phyloP scores from a whole-genome alignment of 2,329 filamentous ascomycete species.

The Aspergillus nomiae region DNA sequence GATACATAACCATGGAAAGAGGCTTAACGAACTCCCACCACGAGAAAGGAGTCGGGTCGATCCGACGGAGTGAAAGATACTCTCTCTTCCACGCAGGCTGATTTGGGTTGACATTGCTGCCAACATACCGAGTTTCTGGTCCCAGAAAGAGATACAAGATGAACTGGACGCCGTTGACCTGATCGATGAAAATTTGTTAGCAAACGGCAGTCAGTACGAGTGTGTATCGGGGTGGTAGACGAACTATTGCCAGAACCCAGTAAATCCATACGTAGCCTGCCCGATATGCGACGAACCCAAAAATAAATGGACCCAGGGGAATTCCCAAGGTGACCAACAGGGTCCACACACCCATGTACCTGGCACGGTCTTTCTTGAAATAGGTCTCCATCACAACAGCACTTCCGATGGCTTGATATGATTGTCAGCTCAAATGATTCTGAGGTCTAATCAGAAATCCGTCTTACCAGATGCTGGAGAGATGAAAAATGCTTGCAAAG shows the following conservation, averaged over 20 bases:
- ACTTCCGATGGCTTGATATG: slow-evolving; percentile 52
- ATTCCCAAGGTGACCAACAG: slow-evolving; percentile 54
- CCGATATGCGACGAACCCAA: slow-evolving; percentile 51
- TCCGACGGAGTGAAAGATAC: slow-evolving; percentile 51
- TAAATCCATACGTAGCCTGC: slow-evolving; percentile 63
- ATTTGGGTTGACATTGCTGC: slow-evolving; percentile 27
- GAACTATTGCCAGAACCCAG: slow-evolving; percentile 59
- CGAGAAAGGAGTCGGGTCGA: slow-evolving; percentile 55
- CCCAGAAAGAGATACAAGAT: slow-evolving; percentile 58
- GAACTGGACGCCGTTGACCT: slow-evolving; percentile 60
- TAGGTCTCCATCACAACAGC: slow-evolving; percentile 61
- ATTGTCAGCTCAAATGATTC: slow-evolving; percentile 1
- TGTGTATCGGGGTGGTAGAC: slow-evolving; percentile 18
- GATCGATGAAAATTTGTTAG: slow-evolving; percentile 9
- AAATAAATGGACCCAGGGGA: slow-evolving; percentile 43
- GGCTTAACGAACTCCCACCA: slow-evolving; percentile 56
- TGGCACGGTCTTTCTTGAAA: slow-evolving; percentile 57
- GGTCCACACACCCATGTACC: slow-evolving; percentile 62
- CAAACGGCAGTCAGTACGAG: slow-evolving; percentile 6
- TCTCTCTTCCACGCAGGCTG: slow-evolving; percentile 45
- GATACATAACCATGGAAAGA: slow-evolving; percentile 48
- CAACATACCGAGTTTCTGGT: slow-evolving; percentile 58
- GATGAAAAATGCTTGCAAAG: slow-evolving; percentile 59
- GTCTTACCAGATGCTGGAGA: slow-evolving; percentile 48
- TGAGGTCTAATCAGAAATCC: background rate